phyloP scores from a whole-genome alignment of 2,329 filamentous ascomycete species.

The Fusarium marasasianum region DNA sequence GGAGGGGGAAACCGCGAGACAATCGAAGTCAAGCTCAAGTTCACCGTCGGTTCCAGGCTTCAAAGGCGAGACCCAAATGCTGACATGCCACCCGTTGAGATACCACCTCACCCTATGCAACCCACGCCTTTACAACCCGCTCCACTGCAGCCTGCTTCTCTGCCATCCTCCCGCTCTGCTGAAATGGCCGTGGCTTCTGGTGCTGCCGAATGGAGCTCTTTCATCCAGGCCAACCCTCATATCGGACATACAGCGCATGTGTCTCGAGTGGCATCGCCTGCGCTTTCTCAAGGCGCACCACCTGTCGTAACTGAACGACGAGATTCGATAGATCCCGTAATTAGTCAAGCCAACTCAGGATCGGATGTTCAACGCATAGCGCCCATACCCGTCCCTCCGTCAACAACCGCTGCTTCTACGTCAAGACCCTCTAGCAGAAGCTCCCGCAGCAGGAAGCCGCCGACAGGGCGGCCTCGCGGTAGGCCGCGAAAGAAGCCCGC shows the following conservation, averaged over 20 bases:
- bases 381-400: slow-evolving; percentile 46
- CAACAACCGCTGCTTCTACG: slow-evolving; percentile 29
- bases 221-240: slow-evolving; percentile 76
- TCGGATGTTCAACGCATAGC: slow-evolving; percentile 50
- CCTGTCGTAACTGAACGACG: slow-evolving; percentile 31
- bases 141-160: neutral
- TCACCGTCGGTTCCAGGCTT: slow-evolving; percentile 78
- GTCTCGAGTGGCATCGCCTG: slow-evolving; percentile 50
- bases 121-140: neutral
- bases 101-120: neutral
- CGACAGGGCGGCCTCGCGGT: slow-evolving; percentile 65
- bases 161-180: slow-evolving; percentile 32
- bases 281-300: slow-evolving; percentile 48
- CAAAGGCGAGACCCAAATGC: slow-evolving; percentile 44
- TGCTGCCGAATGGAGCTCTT: slow-evolving; percentile 79
- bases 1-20: slow-evolving; percentile 86
- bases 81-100: slow-evolving; percentile 34
- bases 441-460: slow-evolving; percentile 54
- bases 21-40: slow-evolving; percentile 88
- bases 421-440: slow-evolving; percentile 70
- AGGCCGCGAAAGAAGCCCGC: slow-evolving; percentile 64
- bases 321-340: slow-evolving; percentile 42
- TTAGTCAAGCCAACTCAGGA: slow-evolving; percentile 27
- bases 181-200: slow-evolving; percentile 63
- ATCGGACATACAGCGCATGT: slow-evolving; percentile 50